Base-by-base conservation (phyloP, 163 green algal genomes). In the Prototheca cutis region DNA sequence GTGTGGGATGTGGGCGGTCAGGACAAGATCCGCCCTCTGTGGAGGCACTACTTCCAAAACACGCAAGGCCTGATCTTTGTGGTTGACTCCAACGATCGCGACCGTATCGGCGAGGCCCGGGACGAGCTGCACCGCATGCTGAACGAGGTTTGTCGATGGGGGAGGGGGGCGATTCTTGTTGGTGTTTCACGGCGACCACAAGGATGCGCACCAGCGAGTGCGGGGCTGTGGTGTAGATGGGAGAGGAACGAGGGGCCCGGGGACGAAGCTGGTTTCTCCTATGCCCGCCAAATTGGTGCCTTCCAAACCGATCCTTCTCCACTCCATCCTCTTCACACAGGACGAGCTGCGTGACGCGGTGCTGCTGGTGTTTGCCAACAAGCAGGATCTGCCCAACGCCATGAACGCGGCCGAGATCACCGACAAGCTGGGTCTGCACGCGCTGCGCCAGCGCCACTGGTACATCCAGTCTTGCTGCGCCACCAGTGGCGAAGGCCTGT, bases 401-500 rank as follows among this genome's bases (percentile, higher is more conserved):
- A 98, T 98, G 90, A 97, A 95, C 66, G 91, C 91, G 27, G 90
- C 90, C 53, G 91, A 98, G 76, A 96, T 98, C 72, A 98, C 90
- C 36, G 90, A 98, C 78, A 96, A 97, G 82, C 83, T 98, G 54
- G 91, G 91, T 34, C 82, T 98, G 66, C 88, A 97, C 80, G 86
- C 80, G 6, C 81, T 98, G 66, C 89, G 90, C 69, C 90, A 97
- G 79, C 84, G 91, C 63, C 85, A 96, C 67, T 98, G 90, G 42
- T 95, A 94, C 78, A 97, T 98, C 75, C 90, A 98, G 75, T 89
- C 77, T 72, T 95, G 89, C 40, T 96, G 87, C 75, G 91, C 91
- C 17, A 97, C 89, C 18, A 84, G 70, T 29, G 91, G 91, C 53
- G 91, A 98, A 61, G 91, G 91, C n/a, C 69, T 98, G 59, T 98